Percentiles rank a stretch among this genome's conserved stretches.
These are phyloP conservation scores for Diaporthe amygdali DNA, from an alignment of 2,329 filamentous ascomycete genomes.

Conservation along the genomic window DNA sequence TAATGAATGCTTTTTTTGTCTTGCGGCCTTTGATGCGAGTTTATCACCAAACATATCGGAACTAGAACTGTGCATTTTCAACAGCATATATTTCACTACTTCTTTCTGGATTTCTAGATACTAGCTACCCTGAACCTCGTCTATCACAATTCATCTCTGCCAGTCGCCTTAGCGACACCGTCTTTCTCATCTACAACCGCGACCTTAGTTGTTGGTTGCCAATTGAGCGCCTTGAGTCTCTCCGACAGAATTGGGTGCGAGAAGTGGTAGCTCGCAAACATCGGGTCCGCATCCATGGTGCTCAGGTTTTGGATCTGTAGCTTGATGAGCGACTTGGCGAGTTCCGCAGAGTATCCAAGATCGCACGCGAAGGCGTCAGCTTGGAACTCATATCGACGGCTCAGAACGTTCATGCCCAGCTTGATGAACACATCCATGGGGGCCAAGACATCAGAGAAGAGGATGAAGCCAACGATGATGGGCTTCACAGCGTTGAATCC, in stretches of 20 bases:
- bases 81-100: neutral
- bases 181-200: slow-evolving; percentile 40
- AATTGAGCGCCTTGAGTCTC: slow-evolving; percentile 87
- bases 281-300: slow-evolving; percentile 98
- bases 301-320: slow-evolving; percentile 98
- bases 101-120: neutral
- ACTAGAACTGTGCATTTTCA: neutral
- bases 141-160: slow-evolving; percentile 74
- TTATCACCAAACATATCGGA: neutral
- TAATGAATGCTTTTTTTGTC: neutral
- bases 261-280: slow-evolving; percentile 98
- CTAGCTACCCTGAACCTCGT: neutral
- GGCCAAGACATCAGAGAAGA: slow-evolving; percentile 95
- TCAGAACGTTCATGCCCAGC: slow-evolving; percentile 94
- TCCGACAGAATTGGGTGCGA: slow-evolving; percentile 96
- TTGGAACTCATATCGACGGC: slow-evolving; percentile 93
- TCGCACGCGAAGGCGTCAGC: slow-evolving; percentile 88
- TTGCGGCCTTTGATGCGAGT: neutral
- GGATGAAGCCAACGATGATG: slow-evolving; percentile 95
- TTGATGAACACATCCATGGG: slow-evolving; percentile 96
- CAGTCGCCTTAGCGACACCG: slow-evolving; percentile 71
- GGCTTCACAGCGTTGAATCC: slow-evolving; percentile 84
- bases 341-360: slow-evolving; percentile 82
- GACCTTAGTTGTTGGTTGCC: slow-evolving; percentile 68
- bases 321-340: slow-evolving; percentile 90